Evolutionary conservation across 306 rosid species (phyloP).

Genomic region (Dryas alaskensis): DNA sequence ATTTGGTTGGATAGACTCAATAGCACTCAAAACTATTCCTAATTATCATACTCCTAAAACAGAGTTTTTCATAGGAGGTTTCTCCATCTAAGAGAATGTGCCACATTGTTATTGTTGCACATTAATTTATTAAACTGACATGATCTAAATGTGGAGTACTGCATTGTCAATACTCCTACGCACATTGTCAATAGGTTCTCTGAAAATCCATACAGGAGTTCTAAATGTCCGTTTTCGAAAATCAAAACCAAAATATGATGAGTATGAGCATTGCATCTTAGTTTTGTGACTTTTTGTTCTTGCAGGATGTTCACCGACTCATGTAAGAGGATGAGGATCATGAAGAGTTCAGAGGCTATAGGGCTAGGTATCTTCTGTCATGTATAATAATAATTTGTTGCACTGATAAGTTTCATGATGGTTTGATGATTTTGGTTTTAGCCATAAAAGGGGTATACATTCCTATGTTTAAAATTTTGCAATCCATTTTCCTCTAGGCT

Average conservation of each 20-base stretch:
- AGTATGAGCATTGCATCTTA: conserved; percentile 2
- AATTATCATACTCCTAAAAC: not conserved
- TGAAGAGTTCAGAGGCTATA: conserved; percentile 95
- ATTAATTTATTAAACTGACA: not conserved
- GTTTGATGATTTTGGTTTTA: conserved; percentile 17
- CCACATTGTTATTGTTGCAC: not conserved
- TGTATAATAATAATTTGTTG: not conserved
- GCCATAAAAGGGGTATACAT: not conserved
- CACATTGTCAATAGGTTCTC: not conserved
- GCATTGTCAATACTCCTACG: not conserved
- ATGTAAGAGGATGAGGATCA: conserved; percentile 89
- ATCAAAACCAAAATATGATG: conserved; percentile 1
- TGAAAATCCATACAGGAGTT: not conserved
- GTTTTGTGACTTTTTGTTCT: conserved; percentile 22
- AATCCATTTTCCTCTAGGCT: not conserved
- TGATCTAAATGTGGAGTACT: not conserved
- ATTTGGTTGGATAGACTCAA: not conserved
- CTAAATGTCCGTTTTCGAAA: not conserved
- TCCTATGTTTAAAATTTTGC: conserved; percentile 10
- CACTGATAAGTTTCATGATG: not conserved
- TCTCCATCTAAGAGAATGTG: conserved; percentile 7
- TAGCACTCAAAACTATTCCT: not conserved
- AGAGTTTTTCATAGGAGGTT: not conserved
- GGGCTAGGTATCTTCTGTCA: conserved; percentile 60
- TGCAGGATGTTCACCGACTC: conserved; percentile 79